Evolutionary conservation across 1,284 basidiomycete genomes (phyloP).

Genomic region (Heterobasidion parviporum): DNA sequence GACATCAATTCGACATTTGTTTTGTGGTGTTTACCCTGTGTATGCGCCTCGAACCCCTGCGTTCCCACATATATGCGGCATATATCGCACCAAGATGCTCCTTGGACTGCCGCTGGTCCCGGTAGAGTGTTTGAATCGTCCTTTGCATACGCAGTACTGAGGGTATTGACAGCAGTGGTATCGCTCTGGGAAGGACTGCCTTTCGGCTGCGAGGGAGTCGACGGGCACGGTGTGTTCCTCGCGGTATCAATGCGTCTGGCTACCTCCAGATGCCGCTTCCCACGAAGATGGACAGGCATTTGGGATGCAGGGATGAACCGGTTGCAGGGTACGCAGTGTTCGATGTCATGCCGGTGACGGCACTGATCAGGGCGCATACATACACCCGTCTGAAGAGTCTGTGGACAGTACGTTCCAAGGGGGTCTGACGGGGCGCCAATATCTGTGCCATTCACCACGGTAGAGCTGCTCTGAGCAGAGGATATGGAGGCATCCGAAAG

Average conservation of each 20-base stretch:
- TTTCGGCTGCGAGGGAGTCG: too few species aligned
- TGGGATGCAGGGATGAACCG: slow-evolving; percentile 2
- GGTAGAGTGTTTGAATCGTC: too few species aligned
- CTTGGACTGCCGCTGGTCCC: too few species aligned
- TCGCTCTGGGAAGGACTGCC: too few species aligned
- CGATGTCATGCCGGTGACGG: slow-evolving; percentile 5
- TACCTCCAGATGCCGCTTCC: too few species aligned
- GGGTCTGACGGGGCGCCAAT: background rate
- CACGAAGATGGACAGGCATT: background rate
- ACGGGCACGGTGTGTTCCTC: too few species aligned
- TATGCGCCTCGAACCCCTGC: background rate
- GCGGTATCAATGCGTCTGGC: too few species aligned
- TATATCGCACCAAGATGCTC: too few species aligned
- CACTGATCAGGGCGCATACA: slow-evolving; percentile 1
- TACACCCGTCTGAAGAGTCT: slow-evolving; percentile 3
- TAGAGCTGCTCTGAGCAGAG: background rate
- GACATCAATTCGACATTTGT: background rate
- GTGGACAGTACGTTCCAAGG: background rate
- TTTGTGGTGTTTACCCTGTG: slow-evolving; percentile 1
- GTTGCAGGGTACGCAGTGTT: slow-evolving; percentile 4
- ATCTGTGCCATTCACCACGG: too few species aligned
- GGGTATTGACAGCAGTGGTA: too few species aligned
- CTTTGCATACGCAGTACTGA: too few species aligned
- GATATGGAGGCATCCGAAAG: background rate
- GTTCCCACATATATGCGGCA: too few species aligned